Evolutionary conservation across 1,284 basidiomycete species (phyloP).

Genomic region (Schizophyllum commune): DNA sequence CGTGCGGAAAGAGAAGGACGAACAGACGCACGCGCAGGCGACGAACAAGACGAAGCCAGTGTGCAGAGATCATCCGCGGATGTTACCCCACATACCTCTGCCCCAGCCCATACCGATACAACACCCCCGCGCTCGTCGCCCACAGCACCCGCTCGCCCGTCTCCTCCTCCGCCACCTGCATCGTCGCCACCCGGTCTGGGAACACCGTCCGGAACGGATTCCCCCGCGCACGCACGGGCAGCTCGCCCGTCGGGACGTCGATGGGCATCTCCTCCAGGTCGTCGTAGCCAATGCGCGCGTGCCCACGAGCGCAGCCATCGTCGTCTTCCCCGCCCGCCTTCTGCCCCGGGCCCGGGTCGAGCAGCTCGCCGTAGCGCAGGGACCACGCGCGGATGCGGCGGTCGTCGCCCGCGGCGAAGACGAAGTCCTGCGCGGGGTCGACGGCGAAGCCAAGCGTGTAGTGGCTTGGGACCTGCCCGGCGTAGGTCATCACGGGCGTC

Average conservation of each 20-base stretch:
- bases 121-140: slow-evolving; percentile 4
- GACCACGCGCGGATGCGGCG: slow-evolving; percentile 60
- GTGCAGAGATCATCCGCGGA: too few species aligned
- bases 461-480: slow-evolving; percentile 35
- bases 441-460: slow-evolving; percentile 46
- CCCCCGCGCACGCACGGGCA: not conserved
- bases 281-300: not conserved
- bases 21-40: too few species aligned
- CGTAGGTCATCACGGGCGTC: slow-evolving; percentile 39
- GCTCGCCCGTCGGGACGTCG: not conserved
- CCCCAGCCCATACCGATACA: slow-evolving; percentile 1
- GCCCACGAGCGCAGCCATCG: not conserved
- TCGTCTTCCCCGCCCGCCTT: not conserved
- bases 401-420: slow-evolving; percentile 71
- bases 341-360: slow-evolving; percentile 16
- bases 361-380: slow-evolving; percentile 40
- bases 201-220: slow-evolving; percentile 31
- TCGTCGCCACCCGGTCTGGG: slow-evolving; percentile 29
- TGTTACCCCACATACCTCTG: not conserved
- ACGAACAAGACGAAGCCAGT: too few species aligned
- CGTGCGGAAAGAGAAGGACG: too few species aligned
- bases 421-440: slow-evolving; percentile 52
- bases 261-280: not conserved
- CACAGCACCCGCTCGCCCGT: slow-evolving; percentile 13
- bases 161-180: slow-evolving; percentile 34